Conservation (phyloP, 2,329 filamentous ascomycete genomes). For the Aplosporella prunicola region DNA sequence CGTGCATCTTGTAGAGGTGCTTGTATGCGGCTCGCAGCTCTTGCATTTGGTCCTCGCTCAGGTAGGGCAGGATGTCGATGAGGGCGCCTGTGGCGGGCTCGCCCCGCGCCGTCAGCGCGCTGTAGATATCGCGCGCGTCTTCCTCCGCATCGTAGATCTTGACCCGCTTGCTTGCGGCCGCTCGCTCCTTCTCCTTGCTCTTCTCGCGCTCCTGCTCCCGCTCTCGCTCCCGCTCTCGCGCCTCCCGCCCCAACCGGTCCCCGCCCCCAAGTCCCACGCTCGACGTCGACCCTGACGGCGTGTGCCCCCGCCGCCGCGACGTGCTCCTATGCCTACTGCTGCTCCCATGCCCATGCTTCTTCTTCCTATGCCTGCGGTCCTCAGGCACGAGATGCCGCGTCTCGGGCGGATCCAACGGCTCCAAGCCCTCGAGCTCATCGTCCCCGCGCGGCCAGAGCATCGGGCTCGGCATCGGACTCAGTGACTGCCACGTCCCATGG, state of each 20-base stretch:
- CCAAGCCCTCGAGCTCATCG: constrained; percentile 41
- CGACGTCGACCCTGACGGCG: constrained; percentile 24
- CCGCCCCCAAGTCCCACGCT: constrained; percentile 18
- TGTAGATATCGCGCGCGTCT: constrained; percentile 66
- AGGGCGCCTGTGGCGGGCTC: constrained; percentile 58
- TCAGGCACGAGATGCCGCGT: constrained; percentile 14
- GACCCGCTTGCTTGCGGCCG: constrained; percentile 42
- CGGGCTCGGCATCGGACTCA: constrained; percentile 89
- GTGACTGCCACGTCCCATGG: constrained; percentile 84
- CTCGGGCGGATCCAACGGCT: constrained; percentile 25
- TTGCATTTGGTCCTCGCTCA: constrained; percentile 82
- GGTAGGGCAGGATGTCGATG: constrained; percentile 71
- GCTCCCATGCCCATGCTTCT: constrained; percentile 10
- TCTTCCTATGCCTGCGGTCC: constrained; percentile 1
- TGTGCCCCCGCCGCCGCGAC: constrained; percentile 20
- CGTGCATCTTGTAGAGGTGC: constrained; percentile 71
- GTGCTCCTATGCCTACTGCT: constrained; percentile 10
- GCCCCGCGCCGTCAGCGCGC: constrained; percentile 60
- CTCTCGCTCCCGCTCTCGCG: constrained; percentile 18
- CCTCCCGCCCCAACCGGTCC: constrained; percentile 26
- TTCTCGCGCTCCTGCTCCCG: constrained; percentile 17
- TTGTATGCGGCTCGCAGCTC: constrained; percentile 86
- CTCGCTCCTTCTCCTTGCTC: constrained; percentile 36
- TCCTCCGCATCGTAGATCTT: constrained; percentile 76
- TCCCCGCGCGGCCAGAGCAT: constrained; percentile 48